These are phyloP conservation scores for Cercospora zeina DNA, from an alignment of 2,329 filamentous ascomycete species.

Conservation along the genomic window DNA sequence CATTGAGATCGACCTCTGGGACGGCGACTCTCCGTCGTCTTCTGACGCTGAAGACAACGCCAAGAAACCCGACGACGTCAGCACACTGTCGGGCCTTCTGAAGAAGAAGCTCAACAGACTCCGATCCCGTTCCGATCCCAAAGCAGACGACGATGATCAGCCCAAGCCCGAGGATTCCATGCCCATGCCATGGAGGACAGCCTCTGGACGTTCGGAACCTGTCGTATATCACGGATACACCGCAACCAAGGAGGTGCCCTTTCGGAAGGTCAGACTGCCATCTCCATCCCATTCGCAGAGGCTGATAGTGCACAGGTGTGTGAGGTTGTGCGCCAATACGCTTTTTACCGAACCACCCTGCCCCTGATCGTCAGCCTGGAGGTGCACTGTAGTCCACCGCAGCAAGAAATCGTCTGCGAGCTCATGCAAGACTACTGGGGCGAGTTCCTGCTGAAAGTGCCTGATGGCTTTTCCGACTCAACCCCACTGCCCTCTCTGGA, in stretches of 20 bases:
- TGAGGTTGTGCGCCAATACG: slow-evolving; percentile 12
- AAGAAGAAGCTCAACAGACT: slow-evolving; percentile 35
- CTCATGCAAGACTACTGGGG: slow-evolving; percentile 92
- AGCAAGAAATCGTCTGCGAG: slow-evolving; percentile 83
- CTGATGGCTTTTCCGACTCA: slow-evolving; percentile 47
- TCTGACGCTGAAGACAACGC: slow-evolving; percentile 36
- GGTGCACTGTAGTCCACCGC: slow-evolving; percentile 76
- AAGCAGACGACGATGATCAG: slow-evolving; percentile 19
- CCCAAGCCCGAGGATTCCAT: slow-evolving; percentile 25
- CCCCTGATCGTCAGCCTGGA: slow-evolving; percentile 92
- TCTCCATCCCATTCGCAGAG: slow-evolving; percentile 37
- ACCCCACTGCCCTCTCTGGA: slow-evolving; percentile 66
- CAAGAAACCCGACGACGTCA: slow-evolving; percentile 37
- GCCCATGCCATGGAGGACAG: slow-evolving; percentile 37
- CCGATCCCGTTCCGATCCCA: slow-evolving; percentile 27
- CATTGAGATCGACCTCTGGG: slow-evolving; percentile 94
- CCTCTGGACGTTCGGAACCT: slow-evolving; percentile 35
- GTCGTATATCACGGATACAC: slow-evolving; percentile 60
- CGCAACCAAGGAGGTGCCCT: slow-evolving; percentile 79
- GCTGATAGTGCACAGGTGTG: slow-evolving; percentile 6
- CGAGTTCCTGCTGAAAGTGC: slow-evolving; percentile 67
- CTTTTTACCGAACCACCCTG: slow-evolving; percentile 44
- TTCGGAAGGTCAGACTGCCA: slow-evolving; percentile 73
- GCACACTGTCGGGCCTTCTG: slow-evolving; percentile 38
- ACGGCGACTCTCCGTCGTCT: slow-evolving; percentile 59